These are phyloP conservation scores for Diaporthe helianthi DNA, from an alignment of 2,329 filamentous ascomycete species.

Conservation along the genomic window DNA sequence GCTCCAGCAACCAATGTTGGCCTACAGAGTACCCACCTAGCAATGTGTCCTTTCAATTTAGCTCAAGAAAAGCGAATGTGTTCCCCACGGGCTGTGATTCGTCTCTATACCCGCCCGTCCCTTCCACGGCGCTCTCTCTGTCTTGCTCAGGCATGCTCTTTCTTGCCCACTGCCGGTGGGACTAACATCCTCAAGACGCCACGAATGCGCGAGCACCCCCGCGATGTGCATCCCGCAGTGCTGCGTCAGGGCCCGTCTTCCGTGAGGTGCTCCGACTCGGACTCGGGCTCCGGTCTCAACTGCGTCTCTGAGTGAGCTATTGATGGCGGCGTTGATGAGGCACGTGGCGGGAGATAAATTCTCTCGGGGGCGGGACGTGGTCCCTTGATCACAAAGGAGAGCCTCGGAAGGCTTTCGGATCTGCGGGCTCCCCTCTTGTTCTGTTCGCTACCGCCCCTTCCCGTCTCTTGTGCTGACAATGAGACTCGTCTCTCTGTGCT, in stretches of 20 bases:
- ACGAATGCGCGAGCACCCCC: slow-evolving; percentile 3
- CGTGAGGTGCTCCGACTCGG: not conserved
- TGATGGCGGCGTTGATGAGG: not conserved
- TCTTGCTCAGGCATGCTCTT: not conserved
- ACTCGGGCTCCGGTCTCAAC: not conserved
- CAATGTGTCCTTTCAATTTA: not conserved
- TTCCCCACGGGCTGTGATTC: not conserved
- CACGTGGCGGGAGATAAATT: not conserved
- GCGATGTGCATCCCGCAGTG: not conserved
- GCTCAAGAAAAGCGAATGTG: not conserved
- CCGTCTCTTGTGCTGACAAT: not conserved
- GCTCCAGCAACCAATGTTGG: no score
- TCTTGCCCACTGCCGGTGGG: not conserved
- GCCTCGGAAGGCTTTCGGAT: no score
- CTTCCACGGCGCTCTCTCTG: not conserved
- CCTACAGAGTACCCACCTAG: no score
- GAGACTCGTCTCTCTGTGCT: not conserved
- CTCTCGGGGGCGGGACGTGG: not conserved
- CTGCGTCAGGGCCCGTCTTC: not conserved
- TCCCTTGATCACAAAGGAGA: not conserved
- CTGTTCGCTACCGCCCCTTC: not conserved
- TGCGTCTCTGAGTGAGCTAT: not conserved
- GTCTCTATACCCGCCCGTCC: no score
- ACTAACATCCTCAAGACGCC: not conserved
- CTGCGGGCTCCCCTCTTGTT: no score